A percentile compares a stretch with the other conserved stretches of the same genome.
phyloP scores from a whole-genome alignment of 257 asterid species.

The Solanum ossicruentum region DNA sequence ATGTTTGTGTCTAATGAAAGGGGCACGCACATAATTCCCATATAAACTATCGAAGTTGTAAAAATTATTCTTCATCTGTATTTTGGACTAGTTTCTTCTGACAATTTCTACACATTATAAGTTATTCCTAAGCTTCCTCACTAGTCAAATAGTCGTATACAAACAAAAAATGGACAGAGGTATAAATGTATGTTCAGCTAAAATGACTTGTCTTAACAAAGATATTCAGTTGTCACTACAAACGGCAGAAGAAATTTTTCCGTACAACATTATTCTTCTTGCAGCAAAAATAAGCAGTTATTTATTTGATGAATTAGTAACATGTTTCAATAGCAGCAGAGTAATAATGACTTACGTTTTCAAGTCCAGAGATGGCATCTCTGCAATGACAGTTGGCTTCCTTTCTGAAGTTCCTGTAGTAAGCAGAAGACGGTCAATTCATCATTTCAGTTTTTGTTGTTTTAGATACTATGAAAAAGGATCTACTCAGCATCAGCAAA shows the following conservation, averaged over 20 bases:
- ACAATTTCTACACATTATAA: neutral
- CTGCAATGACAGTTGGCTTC: conserved; percentile 31
- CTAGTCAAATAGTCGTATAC: neutral
- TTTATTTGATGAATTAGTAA: neutral
- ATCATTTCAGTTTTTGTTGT: neutral
- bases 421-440: neutral
- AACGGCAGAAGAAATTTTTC: neutral
- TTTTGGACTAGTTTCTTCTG: neutral
- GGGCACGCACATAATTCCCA: neutral
- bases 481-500: neutral
- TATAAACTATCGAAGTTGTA: neutral
- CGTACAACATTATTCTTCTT: neutral
- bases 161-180: neutral
- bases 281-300: neutral
- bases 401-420: conserved; percentile 40
- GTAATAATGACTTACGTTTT: conserved; percentile 34
- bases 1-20: neutral
- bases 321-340: neutral
- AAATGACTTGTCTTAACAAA: neutral
- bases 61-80: neutral
- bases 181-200: neutral
- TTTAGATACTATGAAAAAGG: neutral
- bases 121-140: neutral
- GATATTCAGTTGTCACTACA: neutral
- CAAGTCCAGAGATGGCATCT: conserved; percentile 44